Evolutionary conservation across 2,329 filamentous ascomycete genomes (phyloP), one percentile per base, ranked within the genome.

Genomic region (Penicillium sp.): DNA sequence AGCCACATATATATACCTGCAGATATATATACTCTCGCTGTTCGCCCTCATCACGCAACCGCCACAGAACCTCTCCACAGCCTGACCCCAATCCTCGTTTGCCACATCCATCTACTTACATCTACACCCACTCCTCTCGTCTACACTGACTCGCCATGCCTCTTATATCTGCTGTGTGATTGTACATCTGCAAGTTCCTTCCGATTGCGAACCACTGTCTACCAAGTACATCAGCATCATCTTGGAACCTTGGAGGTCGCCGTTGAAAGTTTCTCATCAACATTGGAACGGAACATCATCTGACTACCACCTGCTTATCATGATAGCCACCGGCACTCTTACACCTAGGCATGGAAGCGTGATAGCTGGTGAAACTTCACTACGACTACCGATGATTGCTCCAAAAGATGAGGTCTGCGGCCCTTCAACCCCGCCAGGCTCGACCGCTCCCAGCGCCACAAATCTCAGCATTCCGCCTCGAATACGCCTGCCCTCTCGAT

Each of bases 401-500:
- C 76, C 76, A 21, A 77, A 77, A 60, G 72, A 75, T 60, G 70
- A 74, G 54, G 24, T 61, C 67, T 28, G 59, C 60, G 47, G 62
- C 65, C 58, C 62, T 65, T 58, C 70, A 66, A 56, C 70, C 52
- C 68, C 69, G 66, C 56, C 68, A 61, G 62, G 65, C 63, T 57
- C 64, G 65, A 63, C 66, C 62, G 58, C 70, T 63, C 61, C 64
- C 61, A 53, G 26, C 12, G 47, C 60, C 50, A 54, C 53, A 66
- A 67, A 63, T 49, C 57, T 71, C 23, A 68, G 69, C 49, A 67
- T 71, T 47, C 70, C 72, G 52, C 68, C 71, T 40, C 73, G 76
- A 49, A 66, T 79, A 23, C 75, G 79, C 52, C 71, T 82, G 14
- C 80, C 80, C 42, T 79, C 81, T 55, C 74, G 80, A 55, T 82